Conservation (phyloP, 2,329 filamentous ascomycete genomes). For the Calycina herbarum region DNA sequence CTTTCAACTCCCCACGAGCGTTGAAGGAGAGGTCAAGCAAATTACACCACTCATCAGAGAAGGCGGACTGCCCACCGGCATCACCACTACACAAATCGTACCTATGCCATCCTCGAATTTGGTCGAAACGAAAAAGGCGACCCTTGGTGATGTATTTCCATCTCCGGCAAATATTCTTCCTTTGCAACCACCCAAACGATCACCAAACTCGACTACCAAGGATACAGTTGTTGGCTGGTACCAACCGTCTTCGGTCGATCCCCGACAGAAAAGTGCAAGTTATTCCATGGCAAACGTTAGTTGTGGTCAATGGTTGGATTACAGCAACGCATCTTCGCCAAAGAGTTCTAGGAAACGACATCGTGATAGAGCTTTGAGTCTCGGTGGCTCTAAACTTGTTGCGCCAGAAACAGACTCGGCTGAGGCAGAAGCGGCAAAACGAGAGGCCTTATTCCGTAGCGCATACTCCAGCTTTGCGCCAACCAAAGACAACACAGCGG, state of each 20-base stretch:
- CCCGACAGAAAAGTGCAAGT: conserved; percentile 44
- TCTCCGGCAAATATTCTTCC: conserved; percentile 64
- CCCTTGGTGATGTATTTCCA: conserved; percentile 73
- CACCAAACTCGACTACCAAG: conserved; percentile 66
- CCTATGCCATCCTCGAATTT: conserved; percentile 47
- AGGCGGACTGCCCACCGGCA: conserved; percentile 69
- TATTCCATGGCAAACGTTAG: conserved; percentile 67
- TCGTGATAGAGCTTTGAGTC: conserved; percentile 69
- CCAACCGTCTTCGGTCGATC: conserved; percentile 37
- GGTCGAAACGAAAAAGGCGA: conserved; percentile 53
- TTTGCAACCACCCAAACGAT: conserved; percentile 69
- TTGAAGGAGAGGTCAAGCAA: conserved; percentile 36
- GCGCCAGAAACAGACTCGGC: conserved; percentile 44
- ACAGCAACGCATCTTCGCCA: conserved; percentile 62
- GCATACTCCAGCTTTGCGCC: conserved; percentile 82
- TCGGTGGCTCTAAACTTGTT: conserved; percentile 59
- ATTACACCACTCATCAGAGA: conserved; percentile 55
- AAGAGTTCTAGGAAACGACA: conserved; percentile 61
- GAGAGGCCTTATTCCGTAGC: conserved; percentile 73
- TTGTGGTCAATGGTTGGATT: conserved; percentile 69
- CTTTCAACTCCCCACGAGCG: conserved; percentile 56
- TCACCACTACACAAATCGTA: conserved; percentile 67
- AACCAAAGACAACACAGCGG: conserved; percentile 69
- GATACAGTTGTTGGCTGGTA: conserved; percentile 51
- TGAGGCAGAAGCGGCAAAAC: conserved; percentile 62